Percentiles rank a stretch among this genome's conserved stretches.
phyloP scores from a whole-genome alignment of 257 asterid species.

The Salvia rosmarinus region DNA sequence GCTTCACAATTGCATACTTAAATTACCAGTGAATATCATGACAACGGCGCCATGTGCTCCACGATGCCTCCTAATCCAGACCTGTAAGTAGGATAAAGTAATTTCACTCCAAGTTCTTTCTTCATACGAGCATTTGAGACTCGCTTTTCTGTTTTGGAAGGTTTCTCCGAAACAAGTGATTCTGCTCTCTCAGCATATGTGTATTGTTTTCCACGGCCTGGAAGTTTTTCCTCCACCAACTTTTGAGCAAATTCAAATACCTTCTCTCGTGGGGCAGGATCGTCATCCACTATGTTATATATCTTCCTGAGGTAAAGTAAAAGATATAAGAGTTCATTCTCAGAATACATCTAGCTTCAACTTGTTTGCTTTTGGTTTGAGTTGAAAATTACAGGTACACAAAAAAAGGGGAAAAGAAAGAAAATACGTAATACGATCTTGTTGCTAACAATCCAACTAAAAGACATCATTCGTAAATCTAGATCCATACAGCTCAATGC shows the following conservation, averaged over 20 bases:
- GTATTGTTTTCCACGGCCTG: conserved; percentile 34
- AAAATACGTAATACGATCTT: neutral
- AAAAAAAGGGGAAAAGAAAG: neutral
- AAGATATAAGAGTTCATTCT: neutral
- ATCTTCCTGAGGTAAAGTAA: conserved; percentile 48
- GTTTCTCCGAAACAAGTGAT: conserved; percentile 29
- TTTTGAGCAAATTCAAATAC: conserved; percentile 69
- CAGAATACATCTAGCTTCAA: neutral
- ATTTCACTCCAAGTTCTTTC: conserved; percentile 64
- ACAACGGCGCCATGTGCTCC: conserved; percentile 38
- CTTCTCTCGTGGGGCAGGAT: conserved; percentile 78
- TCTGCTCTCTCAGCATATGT: conserved; percentile 38
- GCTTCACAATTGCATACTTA: neutral
- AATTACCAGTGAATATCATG: conserved; percentile 20
- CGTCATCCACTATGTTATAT: conserved; percentile 83
- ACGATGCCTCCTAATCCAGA: conserved; percentile 74
- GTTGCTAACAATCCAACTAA: neutral
- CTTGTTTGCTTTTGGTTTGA: neutral
- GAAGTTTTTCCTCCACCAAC: conserved; percentile 66
- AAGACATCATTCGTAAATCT: neutral
- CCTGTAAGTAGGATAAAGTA: conserved; percentile 67
- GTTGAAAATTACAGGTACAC: neutral
- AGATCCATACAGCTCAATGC: neutral
- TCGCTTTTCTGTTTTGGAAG: conserved; percentile 62
- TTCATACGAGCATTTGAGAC: conserved; percentile 83